phyloP scores from a whole-genome alignment of 805 yeast species.

The Lachancea cidri region DNA sequence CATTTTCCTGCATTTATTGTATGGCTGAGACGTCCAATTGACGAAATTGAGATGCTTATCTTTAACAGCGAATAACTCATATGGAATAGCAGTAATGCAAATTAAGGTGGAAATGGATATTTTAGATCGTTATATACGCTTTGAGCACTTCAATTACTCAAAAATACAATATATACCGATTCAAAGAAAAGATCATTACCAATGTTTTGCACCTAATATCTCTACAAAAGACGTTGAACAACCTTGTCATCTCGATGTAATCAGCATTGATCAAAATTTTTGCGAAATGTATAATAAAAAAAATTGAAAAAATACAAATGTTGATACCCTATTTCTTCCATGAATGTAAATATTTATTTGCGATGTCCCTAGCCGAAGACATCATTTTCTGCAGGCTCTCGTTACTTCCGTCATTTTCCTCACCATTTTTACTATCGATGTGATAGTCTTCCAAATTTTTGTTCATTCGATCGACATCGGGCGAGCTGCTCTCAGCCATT shows the following conservation, averaged over 20 bases:
- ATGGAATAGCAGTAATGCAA: too few relatives aligned
- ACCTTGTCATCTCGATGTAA: not conserved
- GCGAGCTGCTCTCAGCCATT: slow-evolving; percentile 9
- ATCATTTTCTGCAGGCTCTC: slow-evolving; percentile 22
- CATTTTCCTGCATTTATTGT: not conserved
- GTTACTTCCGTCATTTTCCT: slow-evolving; percentile 3
- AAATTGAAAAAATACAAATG: not conserved
- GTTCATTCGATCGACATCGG: slow-evolving; percentile 10
- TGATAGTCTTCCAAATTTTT: slow-evolving; percentile 10
- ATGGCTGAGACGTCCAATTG: not conserved
- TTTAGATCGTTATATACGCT: too few relatives aligned
- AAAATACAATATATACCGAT: too few relatives aligned
- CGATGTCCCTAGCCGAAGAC: slow-evolving; percentile 22
- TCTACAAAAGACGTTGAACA: not conserved
- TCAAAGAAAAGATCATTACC: too few relatives aligned
- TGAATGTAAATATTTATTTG: slow-evolving; percentile 22
- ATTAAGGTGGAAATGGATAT: too few relatives aligned
- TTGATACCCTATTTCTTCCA: slow-evolving; percentile 17
- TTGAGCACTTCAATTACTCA: too few relatives aligned
- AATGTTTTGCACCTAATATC: too few relatives aligned
- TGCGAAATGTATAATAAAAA: too few relatives aligned
- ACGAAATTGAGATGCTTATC: not conserved
- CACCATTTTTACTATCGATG: slow-evolving; percentile 1
- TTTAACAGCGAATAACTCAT: not conserved
- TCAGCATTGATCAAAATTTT: too few relatives aligned